phyloP scores from a whole-genome alignment of 73 alveolate species.

The Paramecium bursaria region DNA sequence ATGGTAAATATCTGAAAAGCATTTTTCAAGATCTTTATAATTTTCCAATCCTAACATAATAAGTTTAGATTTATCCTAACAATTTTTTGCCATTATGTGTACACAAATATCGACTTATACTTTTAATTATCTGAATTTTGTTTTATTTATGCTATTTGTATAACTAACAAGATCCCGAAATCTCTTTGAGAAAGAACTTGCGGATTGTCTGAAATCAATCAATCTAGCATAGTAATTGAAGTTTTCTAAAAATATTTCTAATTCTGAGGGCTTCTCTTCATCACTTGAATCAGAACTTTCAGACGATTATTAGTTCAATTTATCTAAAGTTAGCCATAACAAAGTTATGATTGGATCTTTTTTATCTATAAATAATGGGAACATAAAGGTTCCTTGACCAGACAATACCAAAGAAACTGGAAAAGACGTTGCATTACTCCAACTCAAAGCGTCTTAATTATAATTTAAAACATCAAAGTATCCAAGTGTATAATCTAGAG shows the following conservation, averaged over 20 bases:
- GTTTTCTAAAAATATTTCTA: background rate
- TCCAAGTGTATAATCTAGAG: conserved; percentile 44
- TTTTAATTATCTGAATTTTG: no score
- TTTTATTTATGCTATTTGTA: no score
- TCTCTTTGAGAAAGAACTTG: background rate
- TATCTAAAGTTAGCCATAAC: conserved; percentile 15
- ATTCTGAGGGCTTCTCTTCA: background rate
- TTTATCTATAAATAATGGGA: conserved; percentile 27
- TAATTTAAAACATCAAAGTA: conserved; percentile 37
- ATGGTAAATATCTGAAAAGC: no score
- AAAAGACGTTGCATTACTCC: conserved; percentile 30
- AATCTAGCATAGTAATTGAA: conserved; percentile 18
- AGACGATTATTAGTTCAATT: background rate
- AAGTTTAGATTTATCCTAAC: no score
- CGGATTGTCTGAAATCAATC: conserved; percentile 10
- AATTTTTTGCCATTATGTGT: no score
- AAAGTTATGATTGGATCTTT: conserved; percentile 42
- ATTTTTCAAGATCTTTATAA: no score
- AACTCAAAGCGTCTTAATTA: conserved; percentile 1
- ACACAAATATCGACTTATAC: no score
- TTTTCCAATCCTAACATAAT: no score
- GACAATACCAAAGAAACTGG: conserved; percentile 57
- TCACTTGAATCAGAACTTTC: background rate
- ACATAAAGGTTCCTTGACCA: conserved; percentile 50
- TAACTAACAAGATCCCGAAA: no score